Conservation (phyloP, 768 basidiomycete genomes). For the Nidularia sp. region DNA sequence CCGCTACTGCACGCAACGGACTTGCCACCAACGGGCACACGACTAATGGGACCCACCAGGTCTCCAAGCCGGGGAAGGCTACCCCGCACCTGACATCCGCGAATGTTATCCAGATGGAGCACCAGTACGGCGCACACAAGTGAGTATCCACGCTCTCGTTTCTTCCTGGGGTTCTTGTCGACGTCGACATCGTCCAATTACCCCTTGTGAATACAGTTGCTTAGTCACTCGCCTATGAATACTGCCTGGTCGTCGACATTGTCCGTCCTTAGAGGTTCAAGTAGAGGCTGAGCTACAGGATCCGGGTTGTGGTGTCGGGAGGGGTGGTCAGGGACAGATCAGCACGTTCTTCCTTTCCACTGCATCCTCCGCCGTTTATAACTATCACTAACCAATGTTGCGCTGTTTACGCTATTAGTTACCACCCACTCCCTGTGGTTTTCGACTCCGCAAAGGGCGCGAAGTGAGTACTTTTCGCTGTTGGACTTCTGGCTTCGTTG, state of each 20-base stretch:
- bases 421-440: conserved; percentile 92
- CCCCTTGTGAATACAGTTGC: not conserved
- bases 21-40: not conserved
- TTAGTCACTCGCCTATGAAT: not conserved
- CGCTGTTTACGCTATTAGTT: conserved; percentile 61
- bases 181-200: not conserved
- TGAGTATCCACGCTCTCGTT: conserved; percentile 35
- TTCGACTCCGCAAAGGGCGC: conserved; percentile 89
- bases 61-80: not conserved
- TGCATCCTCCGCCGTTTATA: conserved; percentile 17
- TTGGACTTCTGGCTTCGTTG: conserved; percentile 13
- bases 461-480: conserved; percentile 61
- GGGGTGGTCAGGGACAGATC: conserved; percentile 2
- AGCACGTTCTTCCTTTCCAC: conserved; percentile 12
- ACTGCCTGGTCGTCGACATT: conserved; percentile 2
- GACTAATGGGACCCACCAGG: conserved; percentile 6
- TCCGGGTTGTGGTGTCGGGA: conserved; percentile 7
- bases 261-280: conserved; percentile 1
- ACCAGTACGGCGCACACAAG: conserved; percentile 87
- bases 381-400: conserved; percentile 25
- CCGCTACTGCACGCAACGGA: not conserved
- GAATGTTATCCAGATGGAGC: conserved; percentile 76
- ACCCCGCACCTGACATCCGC: conserved; percentile 43
- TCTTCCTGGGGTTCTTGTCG: not conserved
- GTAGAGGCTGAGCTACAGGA: conserved; percentile 5